Base-by-base conservation (phyloP, 148 eudicot genomes). In the Chenopodium suecicum region DNA sequence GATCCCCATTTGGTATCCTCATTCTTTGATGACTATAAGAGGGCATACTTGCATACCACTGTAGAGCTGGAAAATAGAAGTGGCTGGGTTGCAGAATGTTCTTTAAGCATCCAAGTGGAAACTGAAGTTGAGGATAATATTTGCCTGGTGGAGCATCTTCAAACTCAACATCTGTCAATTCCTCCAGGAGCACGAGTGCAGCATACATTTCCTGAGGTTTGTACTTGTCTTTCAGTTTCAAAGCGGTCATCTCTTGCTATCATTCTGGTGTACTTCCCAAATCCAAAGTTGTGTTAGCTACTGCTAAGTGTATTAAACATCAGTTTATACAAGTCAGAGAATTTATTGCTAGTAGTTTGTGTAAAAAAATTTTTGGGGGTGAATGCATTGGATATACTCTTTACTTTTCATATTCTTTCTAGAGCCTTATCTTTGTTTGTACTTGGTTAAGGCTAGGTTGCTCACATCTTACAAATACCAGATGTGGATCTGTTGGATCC, bases 1-100 rank as follows among this genome's bases (percentile, higher is more conserved):
- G 98, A 97, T 90, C 98, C 99, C 56, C 99, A 97, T 88, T 86
- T 97, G 92, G 98, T 91, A 70, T 90, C 99, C 68, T 82, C 99
- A 73, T 94, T 94, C 85, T 94, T 92, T 83, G 99, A 97, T 82
- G 79, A 83, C 79, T 94, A 88, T 88, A 87, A 85, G 83, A 91
- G 98, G 86, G 95, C 84, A 9, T 97, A 94, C 87, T 88, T 97
- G 77, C 92, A 97, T 86, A 52, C 93, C 63, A 90, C 97, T 27
- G 80, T 88, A 69, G 97, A 89, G 63, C 77, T 97, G 86, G 97
- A 90, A 79, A 97, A 97, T 77, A 92, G 86, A 85, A 91, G 96
- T 84, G 85, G 86, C 63, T 76, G 70, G 87, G 92, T 87, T 83
- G 97, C 91, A 37, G 90, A 91, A 71, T 94, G 98, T 83, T 90